Base-by-base conservation (phyloP, 2,329 filamentous ascomycete species). In the Trichoderma brevicompactum region DNA sequence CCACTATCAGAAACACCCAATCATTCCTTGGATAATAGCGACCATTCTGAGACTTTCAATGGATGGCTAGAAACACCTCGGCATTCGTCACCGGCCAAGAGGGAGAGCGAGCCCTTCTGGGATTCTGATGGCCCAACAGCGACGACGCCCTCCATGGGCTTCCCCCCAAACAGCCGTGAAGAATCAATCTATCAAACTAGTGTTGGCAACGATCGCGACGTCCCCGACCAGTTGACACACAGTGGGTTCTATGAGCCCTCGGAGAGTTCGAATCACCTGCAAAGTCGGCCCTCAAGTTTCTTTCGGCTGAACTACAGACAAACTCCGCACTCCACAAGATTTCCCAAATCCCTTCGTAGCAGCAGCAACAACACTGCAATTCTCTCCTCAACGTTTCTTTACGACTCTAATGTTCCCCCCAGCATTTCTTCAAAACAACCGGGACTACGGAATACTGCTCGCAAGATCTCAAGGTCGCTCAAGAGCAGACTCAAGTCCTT, bases 401-500 rank as follows among this genome's bases (percentile, higher is more conserved):
- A 68, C 2, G 67, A 71, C 9, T 70, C 67, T 3, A 58, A 71
- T 5, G 66, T 71, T 7, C 7, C 70, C 4, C 61, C 70, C 7
- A 43, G 5, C 17, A 17, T 63, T 23, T 32, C 60, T 38, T 13
- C 6, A 23, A 78, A 74, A 59, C 72, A 72, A 9, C 66, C 69
- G 7, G 72, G 74, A 4, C 69, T 88, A 34, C 81, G 79, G 52
- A 76, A 78, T 36, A 87, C 83, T 58, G 84, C 85, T 10, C 82
- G 89, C 28, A 87, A 86, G 38, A 85, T 87, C 13, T 91, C 89
- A 0, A 82, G 80, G 15, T 85, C 83, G 0, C 71, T 92, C 44
- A 89, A 83, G 70, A 83, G 80, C 54, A 90, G 82, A 65, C 70
- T 92, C 66, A 89, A 83, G 73, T 76, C 71, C 3, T 58, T 79